Evolutionary conservation across 1,139 yeast genomes (phyloP).

Genomic region (Candida tropicalis): DNA sequence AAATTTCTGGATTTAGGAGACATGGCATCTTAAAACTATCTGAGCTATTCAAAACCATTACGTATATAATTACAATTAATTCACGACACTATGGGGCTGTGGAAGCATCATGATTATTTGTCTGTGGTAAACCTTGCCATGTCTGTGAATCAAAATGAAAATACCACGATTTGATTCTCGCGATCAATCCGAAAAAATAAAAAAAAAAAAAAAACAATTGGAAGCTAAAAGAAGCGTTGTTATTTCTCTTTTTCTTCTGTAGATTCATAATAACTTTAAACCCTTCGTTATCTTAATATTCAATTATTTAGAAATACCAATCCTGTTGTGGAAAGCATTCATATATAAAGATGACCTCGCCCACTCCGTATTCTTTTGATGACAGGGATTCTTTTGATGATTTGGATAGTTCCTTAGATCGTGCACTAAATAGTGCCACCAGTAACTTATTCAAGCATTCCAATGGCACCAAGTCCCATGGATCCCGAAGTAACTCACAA

Average conservation of each 20-base stretch:
- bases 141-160: too few species aligned
- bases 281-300: not conserved
- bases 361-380: conserved; percentile 8
- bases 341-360: conserved; percentile 4
- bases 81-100: too few species aligned
- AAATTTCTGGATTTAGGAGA: too few species aligned
- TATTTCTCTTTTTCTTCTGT: not conserved
- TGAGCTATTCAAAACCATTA: too few species aligned
- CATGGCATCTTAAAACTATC: too few species aligned
- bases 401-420: conserved; percentile 45
- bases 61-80: too few species aligned
- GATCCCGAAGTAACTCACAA: conserved; percentile 27
- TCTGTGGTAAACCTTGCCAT: too few species aligned
- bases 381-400: conserved; percentile 43
- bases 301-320: not conserved
- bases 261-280: not conserved
- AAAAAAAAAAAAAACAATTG: not conserved
- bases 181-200: not conserved
- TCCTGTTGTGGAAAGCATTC: not conserved
- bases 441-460: conserved; percentile 29
- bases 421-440: conserved; percentile 45
- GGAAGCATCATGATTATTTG: too few species aligned
- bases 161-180: not conserved
- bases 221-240: not conserved
- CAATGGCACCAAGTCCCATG: conserved; percentile 10